Evolutionary conservation across 2,329 filamentous ascomycete genomes (phyloP), one percentile per base, ranked within the genome.

Genomic region (Fusarium tjaetaba): DNA sequence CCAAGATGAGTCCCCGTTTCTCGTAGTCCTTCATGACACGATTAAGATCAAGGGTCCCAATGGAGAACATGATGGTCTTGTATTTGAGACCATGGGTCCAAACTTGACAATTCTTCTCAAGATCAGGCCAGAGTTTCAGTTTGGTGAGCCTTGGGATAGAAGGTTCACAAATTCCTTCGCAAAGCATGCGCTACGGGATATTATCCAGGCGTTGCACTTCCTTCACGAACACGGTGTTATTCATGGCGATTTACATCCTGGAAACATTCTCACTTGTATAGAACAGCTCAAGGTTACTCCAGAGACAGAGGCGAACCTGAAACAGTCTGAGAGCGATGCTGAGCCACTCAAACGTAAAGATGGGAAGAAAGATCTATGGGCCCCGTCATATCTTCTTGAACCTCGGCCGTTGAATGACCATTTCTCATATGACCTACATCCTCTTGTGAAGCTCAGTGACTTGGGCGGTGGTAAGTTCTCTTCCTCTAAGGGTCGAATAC

Each of bases 401-500:
- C 39, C 51, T 13, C 16, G 22, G 22, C 24, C 59, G 22, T 13
- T 58, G 9, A 14, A 2, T 4, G 24, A 58, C 7, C 24, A 45
- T 7, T 61, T 58, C 24, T 58, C 59, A 1, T 22, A 38, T 18
- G 39, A 11, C 4, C 39, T 61, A 4, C 2, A 22, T 15, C 38
- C 24, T 0, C 24, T 43, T 20, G 38, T 45, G 4, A 57, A 61
- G 4, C 49, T 61, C 1, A 1, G 4, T 15, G 59, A 61, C 8
- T 24, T 58, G 16, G 59, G 51, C n/a, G 59, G 51, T 2, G 30
- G 59, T 38, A 4, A 22, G 59, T 24, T 4, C 16, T 11, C 14
- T 4, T 20, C 9, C 16, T 51, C 9, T 4, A n/a, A 3, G 0
- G 10, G 6, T 7, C 18, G 5, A 11, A n/a, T 24, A 15, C 0